Percentiles rank a stretch among this genome's conserved stretches.
These are phyloP conservation scores for Globisporangium abappressorium DNA, from an alignment of 352 stramenopile genomes.

Conservation along the genomic window DNA sequence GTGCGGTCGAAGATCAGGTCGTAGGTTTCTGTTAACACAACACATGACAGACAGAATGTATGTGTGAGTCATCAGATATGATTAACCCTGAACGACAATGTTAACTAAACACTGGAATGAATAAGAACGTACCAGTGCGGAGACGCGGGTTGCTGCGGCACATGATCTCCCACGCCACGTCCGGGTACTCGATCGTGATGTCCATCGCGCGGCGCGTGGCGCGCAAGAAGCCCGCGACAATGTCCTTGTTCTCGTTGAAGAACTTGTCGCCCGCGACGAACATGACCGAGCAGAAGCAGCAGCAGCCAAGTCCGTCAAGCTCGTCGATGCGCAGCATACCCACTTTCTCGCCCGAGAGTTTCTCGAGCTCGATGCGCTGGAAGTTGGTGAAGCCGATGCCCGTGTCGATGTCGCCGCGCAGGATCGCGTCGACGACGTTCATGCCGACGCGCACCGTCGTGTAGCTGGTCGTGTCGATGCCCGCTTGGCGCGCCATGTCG, in stretches of 20 bases:
- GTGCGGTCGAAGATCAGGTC: conserved; percentile 51
- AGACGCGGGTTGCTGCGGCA: conserved; percentile 50
- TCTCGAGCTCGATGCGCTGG: conserved; percentile 47
- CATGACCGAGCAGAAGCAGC: conserved; percentile 59
- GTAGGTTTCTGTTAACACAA: conserved; percentile 30
- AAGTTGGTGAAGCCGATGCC: conserved; percentile 58
- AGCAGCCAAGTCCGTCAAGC: conserved; percentile 46
- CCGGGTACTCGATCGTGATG: conserved; percentile 49
- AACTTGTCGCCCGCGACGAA: conserved; percentile 47
- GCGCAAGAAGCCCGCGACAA: conserved; percentile 39
- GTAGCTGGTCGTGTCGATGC: conserved; percentile 42
- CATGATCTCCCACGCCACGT: conserved; percentile 48
- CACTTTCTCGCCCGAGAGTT: conserved; percentile 45
- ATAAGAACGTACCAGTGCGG: conserved; percentile 27
- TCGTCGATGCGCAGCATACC: conserved; percentile 53
- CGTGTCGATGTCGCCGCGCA: conserved; percentile 47
- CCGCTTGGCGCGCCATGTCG: conserved; percentile 46
- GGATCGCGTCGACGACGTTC: conserved; percentile 51
- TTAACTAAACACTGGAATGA: neutral
- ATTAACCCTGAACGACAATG: neutral
- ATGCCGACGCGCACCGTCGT: conserved; percentile 45
- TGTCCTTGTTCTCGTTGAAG: conserved; percentile 46
- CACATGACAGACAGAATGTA: neutral
- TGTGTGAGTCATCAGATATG: conserved; percentile 5
- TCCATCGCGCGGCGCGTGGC: conserved; percentile 46